Evolutionary conservation across 2,329 filamentous ascomycete genomes (phyloP), one percentile per base, ranked within the genome.

Genomic region (Stachybotrys chlorohalonatus): DNA sequence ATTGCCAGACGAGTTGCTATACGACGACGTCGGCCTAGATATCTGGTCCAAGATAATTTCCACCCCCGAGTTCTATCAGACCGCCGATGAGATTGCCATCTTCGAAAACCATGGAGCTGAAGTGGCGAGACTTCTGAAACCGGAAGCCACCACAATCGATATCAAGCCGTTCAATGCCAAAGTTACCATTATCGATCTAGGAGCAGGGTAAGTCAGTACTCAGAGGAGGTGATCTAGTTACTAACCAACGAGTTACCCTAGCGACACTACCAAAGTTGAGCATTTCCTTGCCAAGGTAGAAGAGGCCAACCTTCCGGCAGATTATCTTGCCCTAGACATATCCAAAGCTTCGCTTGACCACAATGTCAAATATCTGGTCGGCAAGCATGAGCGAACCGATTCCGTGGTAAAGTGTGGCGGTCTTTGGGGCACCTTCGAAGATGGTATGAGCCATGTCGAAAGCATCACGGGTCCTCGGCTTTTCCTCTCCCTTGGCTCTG

Each of bases 1-100:
- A 1, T 62, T 74, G 32, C 72, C 72, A 1, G 72, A 74, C 51
- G 72, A 74, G 59, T 60, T 73, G 46, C 61, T 74, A 49, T 74
- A 74, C 56, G 64, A 70, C 55, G 71, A 72, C 53, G 52, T 61
- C 6, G 72, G 72, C 1, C 61, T 73, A 51, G 59, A 61, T 6
- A 71, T 73, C 56, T 74, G 72, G 72, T 71, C 71, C 49, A 55
- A 71, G 9, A 73, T 74, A 55, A 74, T 74, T 53, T 70, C 66
- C 57, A 70, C 64, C 1, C 59, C 63, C 1, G 65, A 72, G 47
- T 73, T 72, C 55, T 74, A 74, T 55, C 72, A 74, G 56, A 72
- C 72, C 3, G 66, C 68, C 32, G 72, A 74, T 42, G 72, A 74
- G 61, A 70, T 70, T 17, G 60, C 57, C 7, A 58, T 74, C 2